Conservation (phyloP, 257 asterid species). For the Euphrasia confusa region DNA sequence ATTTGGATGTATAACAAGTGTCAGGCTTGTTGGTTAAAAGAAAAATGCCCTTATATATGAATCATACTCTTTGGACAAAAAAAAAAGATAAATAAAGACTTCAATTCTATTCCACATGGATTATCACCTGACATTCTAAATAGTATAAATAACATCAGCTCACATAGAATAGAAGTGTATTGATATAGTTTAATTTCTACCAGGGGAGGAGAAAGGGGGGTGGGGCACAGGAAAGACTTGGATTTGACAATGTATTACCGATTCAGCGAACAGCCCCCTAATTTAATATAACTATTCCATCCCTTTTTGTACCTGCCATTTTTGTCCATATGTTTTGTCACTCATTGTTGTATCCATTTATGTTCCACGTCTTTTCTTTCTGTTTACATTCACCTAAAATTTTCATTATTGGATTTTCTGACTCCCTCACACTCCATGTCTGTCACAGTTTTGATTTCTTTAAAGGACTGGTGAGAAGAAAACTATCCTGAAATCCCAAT, state of each 20-base stretch:
- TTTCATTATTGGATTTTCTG: constrained; percentile 12
- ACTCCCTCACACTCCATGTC: constrained; percentile 17
- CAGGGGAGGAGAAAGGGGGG: neutral
- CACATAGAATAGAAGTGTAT: no score
- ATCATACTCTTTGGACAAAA: no score
- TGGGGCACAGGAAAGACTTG: constrained; percentile 8
- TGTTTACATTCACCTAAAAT: neutral
- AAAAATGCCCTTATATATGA: no score
- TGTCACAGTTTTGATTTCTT: constrained; percentile 76
- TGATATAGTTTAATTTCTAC: no score
- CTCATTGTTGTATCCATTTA: constrained; percentile 18
- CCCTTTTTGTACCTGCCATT: constrained; percentile 5
- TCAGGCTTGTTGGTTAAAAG: neutral
- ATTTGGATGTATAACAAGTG: neutral
- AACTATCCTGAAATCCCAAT: constrained; percentile 34
- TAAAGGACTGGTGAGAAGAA: constrained; percentile 71
- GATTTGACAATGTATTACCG: constrained; percentile 13
- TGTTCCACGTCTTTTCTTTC: constrained; percentile 4
- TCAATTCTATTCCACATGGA: no score
- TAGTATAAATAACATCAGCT: no score
- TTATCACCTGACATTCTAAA: no score
- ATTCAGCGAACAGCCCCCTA: constrained; percentile 16
- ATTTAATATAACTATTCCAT: neutral
- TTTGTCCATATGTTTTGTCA: constrained; percentile 23
- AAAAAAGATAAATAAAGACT: no score